Evolutionary conservation across 139 green algal genomes (phyloP).

Genomic region (Pleodorina starrii): DNA sequence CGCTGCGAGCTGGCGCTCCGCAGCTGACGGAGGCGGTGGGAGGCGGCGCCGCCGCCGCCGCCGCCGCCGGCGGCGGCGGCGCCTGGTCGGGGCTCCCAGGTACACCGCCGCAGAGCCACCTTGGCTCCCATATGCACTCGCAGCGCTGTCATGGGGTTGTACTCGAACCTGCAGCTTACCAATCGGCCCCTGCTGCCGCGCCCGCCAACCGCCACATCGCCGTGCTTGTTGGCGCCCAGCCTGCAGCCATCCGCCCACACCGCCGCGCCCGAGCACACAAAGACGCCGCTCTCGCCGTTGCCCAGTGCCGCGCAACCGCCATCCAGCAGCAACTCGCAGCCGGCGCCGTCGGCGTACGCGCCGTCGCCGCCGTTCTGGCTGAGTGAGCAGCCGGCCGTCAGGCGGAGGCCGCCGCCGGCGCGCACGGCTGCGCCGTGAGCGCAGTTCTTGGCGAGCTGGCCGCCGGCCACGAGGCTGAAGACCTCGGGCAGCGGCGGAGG

Average conservation of each 20-base stretch:
- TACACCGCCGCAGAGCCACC: constrained; percentile 3
- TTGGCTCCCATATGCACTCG: constrained; percentile 39
- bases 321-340: constrained; percentile 8
- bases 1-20: neutral
- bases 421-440: neutral
- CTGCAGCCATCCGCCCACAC: constrained; percentile 3
- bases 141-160: constrained; percentile 33
- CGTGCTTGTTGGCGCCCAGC: constrained; percentile 42
- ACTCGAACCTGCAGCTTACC: constrained; percentile 20
- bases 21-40: neutral
- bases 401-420: neutral
- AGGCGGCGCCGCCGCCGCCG: neutral
- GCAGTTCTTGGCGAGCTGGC: constrained; percentile 33
- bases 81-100: neutral
- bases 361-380: constrained; percentile 42
- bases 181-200: neutral
- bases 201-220: constrained; percentile 32
- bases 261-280: constrained; percentile 8
- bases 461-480: neutral
- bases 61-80: neutral
- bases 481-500: neutral
- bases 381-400: neutral
- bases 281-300: constrained; percentile 22
- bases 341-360: neutral
- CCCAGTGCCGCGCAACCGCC: neutral